Evolutionary conservation across 176 grass and related monocot genomes (phyloP).

Genomic region (Carex kokanica): DNA sequence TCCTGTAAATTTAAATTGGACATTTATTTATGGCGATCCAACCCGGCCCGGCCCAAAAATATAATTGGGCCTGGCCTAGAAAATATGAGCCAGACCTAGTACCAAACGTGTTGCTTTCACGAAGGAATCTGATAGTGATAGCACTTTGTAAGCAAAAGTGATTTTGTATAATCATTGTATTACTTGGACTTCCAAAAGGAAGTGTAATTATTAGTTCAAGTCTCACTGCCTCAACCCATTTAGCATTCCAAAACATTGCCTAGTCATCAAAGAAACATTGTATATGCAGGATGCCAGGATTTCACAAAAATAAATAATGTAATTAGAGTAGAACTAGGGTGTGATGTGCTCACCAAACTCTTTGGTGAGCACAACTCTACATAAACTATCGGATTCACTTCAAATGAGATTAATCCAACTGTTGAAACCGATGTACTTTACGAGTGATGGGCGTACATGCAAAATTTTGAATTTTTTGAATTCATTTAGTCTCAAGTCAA

Average conservation of each 20-base stretch:
- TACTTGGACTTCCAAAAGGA: not conserved
- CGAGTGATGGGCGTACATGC: too few species aligned
- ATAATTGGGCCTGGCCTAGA: not conserved
- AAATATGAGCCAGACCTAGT: not conserved
- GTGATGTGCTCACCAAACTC: too few species aligned
- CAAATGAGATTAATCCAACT: too few species aligned
- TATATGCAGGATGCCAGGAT: too few species aligned
- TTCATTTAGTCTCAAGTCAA: too few species aligned
- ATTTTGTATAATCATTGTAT: not conserved
- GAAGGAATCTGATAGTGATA: not conserved
- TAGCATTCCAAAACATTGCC: not conserved
- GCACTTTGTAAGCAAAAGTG: not conserved
- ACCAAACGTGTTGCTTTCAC: not conserved
- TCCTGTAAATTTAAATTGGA: not conserved
- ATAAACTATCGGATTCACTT: too few species aligned
- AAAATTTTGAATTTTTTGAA: too few species aligned
- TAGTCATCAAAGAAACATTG: not conserved
- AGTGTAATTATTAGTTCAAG: not conserved
- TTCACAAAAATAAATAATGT: too few species aligned
- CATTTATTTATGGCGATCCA: not conserved
- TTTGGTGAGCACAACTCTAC: too few species aligned
- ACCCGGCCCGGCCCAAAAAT: not conserved
- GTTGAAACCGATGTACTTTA: too few species aligned
- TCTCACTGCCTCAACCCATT: not conserved
- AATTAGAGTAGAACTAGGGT: too few species aligned